These are phyloP conservation scores for Endocarpon pusillum DNA, from an alignment of 495 filamentous ascomycete species.

Conservation along the genomic window DNA sequence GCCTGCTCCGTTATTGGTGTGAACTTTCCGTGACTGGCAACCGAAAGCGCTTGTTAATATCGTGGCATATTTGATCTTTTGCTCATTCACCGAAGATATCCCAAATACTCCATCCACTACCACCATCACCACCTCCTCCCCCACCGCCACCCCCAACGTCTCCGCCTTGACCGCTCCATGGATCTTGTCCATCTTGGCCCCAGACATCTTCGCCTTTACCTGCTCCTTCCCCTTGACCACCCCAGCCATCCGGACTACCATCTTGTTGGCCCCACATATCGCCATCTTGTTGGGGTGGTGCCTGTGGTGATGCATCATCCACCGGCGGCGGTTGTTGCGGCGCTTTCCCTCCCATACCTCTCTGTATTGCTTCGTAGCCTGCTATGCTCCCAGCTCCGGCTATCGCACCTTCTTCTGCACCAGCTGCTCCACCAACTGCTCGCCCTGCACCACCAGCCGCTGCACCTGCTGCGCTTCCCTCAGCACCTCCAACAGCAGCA, in stretches of 20 bases:
- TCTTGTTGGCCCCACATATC: slow-evolving; percentile 16
- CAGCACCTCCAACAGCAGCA: slow-evolving; percentile 26
- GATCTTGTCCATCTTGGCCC: slow-evolving; percentile 19
- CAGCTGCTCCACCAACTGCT: slow-evolving; percentile 23
- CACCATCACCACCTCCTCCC: slow-evolving; percentile 21
- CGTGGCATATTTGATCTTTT: too few species aligned
- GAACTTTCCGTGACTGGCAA: too few species aligned
- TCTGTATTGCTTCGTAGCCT: slow-evolving; percentile 47
- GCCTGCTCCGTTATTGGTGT: too few species aligned
- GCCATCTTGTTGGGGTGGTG: slow-evolving; percentile 10
- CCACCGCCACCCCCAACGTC: slow-evolving; percentile 11
- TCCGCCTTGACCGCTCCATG: slow-evolving; percentile 17
- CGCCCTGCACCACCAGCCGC: slow-evolving; percentile 17
- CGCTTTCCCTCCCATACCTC: slow-evolving; percentile 19
- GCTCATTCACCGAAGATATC: slow-evolving; percentile 7
- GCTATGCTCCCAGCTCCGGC: slow-evolving; percentile 41
- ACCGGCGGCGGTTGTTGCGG: slow-evolving; percentile 9
- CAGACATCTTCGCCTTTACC: slow-evolving; percentile 19
- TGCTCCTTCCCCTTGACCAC: background rate
- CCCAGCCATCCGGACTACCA: background rate
- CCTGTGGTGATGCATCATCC: slow-evolving; percentile 6
- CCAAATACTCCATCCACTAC: slow-evolving; percentile 12
- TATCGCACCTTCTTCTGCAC: slow-evolving; percentile 18
- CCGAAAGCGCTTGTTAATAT: too few species aligned
- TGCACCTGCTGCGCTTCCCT: slow-evolving; percentile 24